Evolutionary conservation across 192 early-diverging fungal genomes (phyloP).

Genomic region (Neocallimastix lanati): DNA sequence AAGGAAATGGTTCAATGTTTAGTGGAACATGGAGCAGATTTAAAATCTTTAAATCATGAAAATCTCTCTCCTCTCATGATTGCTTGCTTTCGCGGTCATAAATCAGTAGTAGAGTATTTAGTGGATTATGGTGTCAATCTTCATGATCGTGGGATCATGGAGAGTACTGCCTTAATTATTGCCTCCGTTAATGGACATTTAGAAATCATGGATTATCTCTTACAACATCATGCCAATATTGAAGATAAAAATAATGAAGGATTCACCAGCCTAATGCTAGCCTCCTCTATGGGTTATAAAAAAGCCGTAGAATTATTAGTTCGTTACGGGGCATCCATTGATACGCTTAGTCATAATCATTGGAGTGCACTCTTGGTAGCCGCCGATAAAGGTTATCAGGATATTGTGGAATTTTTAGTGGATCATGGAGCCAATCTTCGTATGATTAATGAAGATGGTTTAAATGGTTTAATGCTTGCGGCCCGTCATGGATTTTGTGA

Average conservation of each 20-base stretch:
- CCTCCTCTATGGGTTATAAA: not conserved
- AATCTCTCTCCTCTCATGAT: no score
- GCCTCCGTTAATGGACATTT: not conserved
- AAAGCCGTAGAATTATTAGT: not conserved
- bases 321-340: not conserved
- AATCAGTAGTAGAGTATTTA: no score
- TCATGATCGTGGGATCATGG: not conserved
- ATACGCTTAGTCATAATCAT: not conserved
- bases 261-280: not conserved
- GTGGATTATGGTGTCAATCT: not conserved
- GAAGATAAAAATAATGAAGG: not conserved
- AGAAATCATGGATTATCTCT: not conserved
- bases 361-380: not conserved
- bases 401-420: not conserved
- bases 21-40: not conserved
- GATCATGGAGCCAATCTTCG: not conserved
- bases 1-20: not conserved
- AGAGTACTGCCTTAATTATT: not conserved
- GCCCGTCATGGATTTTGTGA: not conserved
- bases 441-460: not conserved
- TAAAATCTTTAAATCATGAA: no score
- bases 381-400: not conserved
- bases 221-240: not conserved
- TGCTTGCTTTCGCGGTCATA: no score
- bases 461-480: not conserved